Evolutionary conservation across 495 filamentous ascomycete genomes (phyloP), one percentile per base, ranked within the genome.

Genomic region (Lepidopterella palustris): DNA sequence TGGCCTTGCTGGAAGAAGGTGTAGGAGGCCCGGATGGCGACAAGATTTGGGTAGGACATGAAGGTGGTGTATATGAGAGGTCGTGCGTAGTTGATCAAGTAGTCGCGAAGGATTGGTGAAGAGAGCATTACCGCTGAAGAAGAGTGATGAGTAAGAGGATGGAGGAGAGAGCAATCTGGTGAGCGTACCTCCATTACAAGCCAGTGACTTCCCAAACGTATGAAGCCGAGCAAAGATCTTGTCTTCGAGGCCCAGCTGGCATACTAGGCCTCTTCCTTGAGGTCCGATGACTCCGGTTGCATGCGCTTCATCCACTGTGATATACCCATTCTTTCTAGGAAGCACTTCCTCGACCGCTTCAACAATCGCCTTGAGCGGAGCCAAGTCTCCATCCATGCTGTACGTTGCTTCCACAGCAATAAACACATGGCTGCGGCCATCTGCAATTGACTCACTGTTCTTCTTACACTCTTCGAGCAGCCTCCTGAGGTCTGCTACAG

Each of bases 271-370:
- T 0, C 81, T 74, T 0, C 89, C 89, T 0, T 75, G 60, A 0
- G 75, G 72, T 0, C 88, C 89, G 56, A 84, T 77, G 0, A 87
- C 75, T 0, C 89, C 89, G 8, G 84, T 86, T 0, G 83, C 80
- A 70, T 93, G 89, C 3, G 88, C 89, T 71, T 93, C 89, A 60
- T 93, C 89, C 5, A 93, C 84, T 32, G 89, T 76, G 20, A 91
- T 78, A 66, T 87, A 79, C 4, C 79, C 86, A 67, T 88, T 88
- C 2, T 74, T 73, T 0, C 47, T 42, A 5, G 83, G 82, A 0
- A 90, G 73, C 4, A 82, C 60, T 1, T 71, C 68, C 52, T 90
- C 79, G 0, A 86, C 80, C 0, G 79, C 64, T 5, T 73, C 64
- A 1, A 87, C 74, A 32, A 91, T 79, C 23, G 83, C 75, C 15